These are phyloP conservation scores for Botryotinia globosa DNA, from an alignment of 2,329 filamentous ascomycete species.

Conservation along the genomic window DNA sequence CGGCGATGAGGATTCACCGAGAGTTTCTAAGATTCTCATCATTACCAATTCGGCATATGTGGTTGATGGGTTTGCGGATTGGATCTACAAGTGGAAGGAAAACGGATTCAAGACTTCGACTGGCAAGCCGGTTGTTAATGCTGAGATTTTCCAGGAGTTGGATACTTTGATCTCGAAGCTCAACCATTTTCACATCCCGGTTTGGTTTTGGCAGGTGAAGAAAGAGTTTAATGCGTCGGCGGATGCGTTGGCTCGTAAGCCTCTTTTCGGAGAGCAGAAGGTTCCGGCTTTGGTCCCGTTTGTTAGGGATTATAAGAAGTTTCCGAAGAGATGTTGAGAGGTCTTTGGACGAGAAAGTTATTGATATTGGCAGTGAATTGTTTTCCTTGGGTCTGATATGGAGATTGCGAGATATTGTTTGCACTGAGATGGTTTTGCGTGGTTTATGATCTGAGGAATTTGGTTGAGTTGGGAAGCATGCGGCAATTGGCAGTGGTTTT, in stretches of 20 bases:
- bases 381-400: background rate
- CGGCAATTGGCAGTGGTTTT: background rate
- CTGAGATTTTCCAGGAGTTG: slow-evolving; percentile 15
- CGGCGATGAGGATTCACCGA: background rate
- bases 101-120: slow-evolving; percentile 35
- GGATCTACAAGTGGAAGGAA: slow-evolving; percentile 37
- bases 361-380: background rate
- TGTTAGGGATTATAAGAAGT: background rate
- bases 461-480: background rate
- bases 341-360: background rate
- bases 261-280: background rate
- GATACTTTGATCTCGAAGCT: slow-evolving; percentile 7
- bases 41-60: slow-evolving; percentile 41
- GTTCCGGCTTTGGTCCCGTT: background rate
- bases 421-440: too few species aligned
- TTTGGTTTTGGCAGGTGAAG: slow-evolving; percentile 24
- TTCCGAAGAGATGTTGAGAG: background rate
- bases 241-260: slow-evolving; percentile 11
- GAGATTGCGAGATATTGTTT: background rate
- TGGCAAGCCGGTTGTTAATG: slow-evolving; percentile 25
- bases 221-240: slow-evolving; percentile 15
- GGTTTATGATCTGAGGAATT: background rate
- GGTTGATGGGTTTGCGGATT: slow-evolving; percentile 37
- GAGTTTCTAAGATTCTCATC: slow-evolving; percentile 23
- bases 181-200: slow-evolving; percentile 5